These are phyloP conservation scores for Arthrobotrys sphaeroides DNA, from an alignment of 2,329 filamentous ascomycete species.

Conservation along the genomic window DNA sequence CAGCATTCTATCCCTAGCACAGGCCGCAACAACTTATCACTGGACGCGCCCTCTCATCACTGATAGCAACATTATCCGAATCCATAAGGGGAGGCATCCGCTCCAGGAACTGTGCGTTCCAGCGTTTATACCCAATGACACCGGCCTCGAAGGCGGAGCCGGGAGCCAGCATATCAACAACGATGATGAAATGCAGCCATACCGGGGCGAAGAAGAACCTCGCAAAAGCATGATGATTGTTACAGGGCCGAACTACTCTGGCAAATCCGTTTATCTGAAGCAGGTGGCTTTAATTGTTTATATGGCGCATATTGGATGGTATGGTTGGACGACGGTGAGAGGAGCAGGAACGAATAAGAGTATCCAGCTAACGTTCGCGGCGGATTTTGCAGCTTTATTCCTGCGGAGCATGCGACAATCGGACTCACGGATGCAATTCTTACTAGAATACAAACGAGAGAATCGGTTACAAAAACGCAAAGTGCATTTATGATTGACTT, in stretches of 20 bases:
- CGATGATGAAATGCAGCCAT: neutral
- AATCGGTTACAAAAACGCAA: conserved; percentile 72
- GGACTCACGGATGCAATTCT: conserved; percentile 93
- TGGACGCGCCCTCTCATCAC: conserved; percentile 77
- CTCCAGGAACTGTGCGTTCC: conserved; percentile 85
- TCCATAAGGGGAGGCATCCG: conserved; percentile 74
- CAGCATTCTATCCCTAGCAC: conserved; percentile 79
- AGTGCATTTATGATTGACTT: conserved; percentile 83
- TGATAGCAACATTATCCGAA: conserved; percentile 73
- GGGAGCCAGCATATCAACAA: conserved; percentile 57
- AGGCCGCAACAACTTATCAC: conserved; percentile 78
- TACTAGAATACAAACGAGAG: conserved; percentile 63
- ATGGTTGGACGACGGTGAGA: conserved; percentile 23
- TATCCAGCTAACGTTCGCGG: neutral
- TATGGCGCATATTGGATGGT: conserved; percentile 83
- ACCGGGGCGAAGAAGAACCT: conserved; percentile 7
- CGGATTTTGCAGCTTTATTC: conserved; percentile 82
- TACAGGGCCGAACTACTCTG: conserved; percentile 95
- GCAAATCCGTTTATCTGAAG: conserved; percentile 95
- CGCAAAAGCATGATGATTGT: conserved; percentile 77
- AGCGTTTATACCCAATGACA: conserved; percentile 84
- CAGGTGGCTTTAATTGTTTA: conserved; percentile 87
- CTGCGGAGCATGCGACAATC: conserved; percentile 77
- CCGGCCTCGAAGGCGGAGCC: conserved; percentile 72
- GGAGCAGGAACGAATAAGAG: neutral